Evolutionary conservation across 257 asterid genomes (phyloP).

Genomic region (Asclepias syriaca): DNA sequence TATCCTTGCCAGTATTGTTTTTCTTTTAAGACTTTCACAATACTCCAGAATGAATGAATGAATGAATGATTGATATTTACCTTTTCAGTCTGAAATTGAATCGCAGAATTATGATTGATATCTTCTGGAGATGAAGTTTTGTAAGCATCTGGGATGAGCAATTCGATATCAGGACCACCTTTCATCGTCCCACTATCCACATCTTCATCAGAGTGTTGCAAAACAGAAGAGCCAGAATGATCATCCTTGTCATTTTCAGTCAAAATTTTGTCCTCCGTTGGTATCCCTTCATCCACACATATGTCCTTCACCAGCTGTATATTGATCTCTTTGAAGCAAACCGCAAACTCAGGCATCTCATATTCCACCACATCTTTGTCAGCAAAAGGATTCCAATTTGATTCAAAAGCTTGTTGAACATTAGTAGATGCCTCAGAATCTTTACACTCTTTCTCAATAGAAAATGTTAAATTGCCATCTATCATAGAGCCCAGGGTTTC

Average conservation of each 20-base stretch:
- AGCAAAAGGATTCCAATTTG: conserved; percentile 25
- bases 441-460: conserved; percentile 23
- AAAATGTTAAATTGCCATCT: conserved; percentile 19
- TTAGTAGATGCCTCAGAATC: conserved; percentile 25
- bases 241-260: conserved; percentile 29
- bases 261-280: conserved; percentile 33
- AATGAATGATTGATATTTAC: conserved; percentile 17
- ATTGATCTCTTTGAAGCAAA: conserved; percentile 49
- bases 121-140: conserved; percentile 19
- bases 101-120: conserved; percentile 14
- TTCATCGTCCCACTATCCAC: conserved; percentile 14
- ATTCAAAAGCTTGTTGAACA: conserved; percentile 24
- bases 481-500: conserved; percentile 23
- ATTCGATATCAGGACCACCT: conserved; percentile 23
- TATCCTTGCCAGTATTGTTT: conserved; percentile 16
- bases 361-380: conserved; percentile 50
- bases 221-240: conserved; percentile 16
- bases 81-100: conserved; percentile 26
- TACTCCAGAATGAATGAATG: conserved; percentile 13
- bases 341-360: conserved; percentile 48
- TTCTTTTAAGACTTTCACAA: conserved; percentile 17
- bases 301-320: conserved; percentile 58
- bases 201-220: conserved; percentile 26
- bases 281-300: conserved; percentile 68
- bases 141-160: conserved; percentile 20